Evolutionary conservation across 345 rosid species (phyloP).

Genomic region (Odontarrhena argentea): DNA sequence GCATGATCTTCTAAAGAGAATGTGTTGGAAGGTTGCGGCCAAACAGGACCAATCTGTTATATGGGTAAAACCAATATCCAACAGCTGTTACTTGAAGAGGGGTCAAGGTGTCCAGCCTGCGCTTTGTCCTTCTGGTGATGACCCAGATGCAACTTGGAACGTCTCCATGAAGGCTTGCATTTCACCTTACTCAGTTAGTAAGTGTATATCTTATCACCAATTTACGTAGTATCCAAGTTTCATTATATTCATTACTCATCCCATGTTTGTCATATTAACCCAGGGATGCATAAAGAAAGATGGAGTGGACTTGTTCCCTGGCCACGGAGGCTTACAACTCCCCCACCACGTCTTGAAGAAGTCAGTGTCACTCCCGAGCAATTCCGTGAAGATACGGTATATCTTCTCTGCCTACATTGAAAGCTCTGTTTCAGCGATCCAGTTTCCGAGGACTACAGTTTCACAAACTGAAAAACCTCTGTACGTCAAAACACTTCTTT

Average conservation of each 20-base stretch:
- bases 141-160: conserved; percentile 88
- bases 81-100: conserved; percentile 85
- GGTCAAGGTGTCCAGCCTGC: conserved; percentile 66
- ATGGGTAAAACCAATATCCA: conserved; percentile 85
- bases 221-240: conserved; percentile 7
- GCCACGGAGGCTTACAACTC: conserved; percentile 76
- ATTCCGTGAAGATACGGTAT: conserved; percentile 79
- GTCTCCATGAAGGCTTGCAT: conserved; percentile 92
- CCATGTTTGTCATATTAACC: conserved; percentile 1
- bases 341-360: conserved; percentile 87
- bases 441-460: not conserved
- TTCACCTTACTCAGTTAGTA: conserved; percentile 75
- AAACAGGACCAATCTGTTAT: conserved; percentile 89
- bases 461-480: not conserved
- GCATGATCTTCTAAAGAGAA: conserved; percentile 74
- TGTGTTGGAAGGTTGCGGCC: conserved; percentile 87
- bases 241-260: conserved; percentile 2
- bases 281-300: conserved; percentile 83
- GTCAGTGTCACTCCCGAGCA: conserved; percentile 64
- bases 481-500: not conserved
- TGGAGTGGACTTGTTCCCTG: conserved; percentile 85
- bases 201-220: conserved; percentile 38
- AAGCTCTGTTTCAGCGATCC: conserved; percentile 8
- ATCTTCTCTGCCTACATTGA: not conserved
- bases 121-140: conserved; percentile 74